Conservation (phyloP, 352 stramenopile genomes). For the Globisporangium mamillatum region DNA sequence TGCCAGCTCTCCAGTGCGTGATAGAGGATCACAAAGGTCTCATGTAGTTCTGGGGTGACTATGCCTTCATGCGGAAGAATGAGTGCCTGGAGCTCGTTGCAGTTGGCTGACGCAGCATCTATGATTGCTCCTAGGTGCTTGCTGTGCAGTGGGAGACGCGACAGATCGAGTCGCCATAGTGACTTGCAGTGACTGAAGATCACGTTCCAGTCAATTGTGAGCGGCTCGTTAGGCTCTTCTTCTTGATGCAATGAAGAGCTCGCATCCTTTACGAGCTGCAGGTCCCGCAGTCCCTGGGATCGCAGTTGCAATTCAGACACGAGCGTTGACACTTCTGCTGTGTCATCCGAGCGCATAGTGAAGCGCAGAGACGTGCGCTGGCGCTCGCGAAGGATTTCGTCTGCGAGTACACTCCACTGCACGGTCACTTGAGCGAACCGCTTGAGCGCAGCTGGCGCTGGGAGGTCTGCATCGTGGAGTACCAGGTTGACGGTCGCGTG, state of each 20-base stretch:
- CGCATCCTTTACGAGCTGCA: background rate
- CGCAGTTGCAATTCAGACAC: background rate
- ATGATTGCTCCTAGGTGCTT: slow-evolving; percentile 11
- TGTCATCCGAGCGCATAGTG: background rate
- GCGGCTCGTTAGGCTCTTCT: background rate
- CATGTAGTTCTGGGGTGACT: background rate
- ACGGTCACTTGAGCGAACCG: slow-evolving; percentile 1
- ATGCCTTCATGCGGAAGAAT: background rate
- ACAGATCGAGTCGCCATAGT: slow-evolving; percentile 14
- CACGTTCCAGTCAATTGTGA: background rate
- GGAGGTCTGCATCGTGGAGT: slow-evolving; percentile 1
- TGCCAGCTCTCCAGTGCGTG: slow-evolving; percentile 14
- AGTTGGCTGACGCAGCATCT: slow-evolving; percentile 1
- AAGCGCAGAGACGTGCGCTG: background rate
- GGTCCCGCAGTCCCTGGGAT: background rate
- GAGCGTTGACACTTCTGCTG: background rate
- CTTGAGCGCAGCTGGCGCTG: background rate
- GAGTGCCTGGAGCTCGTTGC: slow-evolving; percentile 9
- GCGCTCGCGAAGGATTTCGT: background rate
- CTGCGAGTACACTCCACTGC: background rate
- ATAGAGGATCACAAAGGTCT: slow-evolving; percentile 12
- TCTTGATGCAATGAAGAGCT: background rate
- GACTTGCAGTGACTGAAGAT: background rate
- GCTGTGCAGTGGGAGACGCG: slow-evolving; percentile 8
- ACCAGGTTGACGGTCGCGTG: slow-evolving; percentile 1